These are phyloP conservation scores for Xerocomus brunneocitrinus DNA, from an alignment of 768 basidiomycete genomes.

Conservation along the genomic window DNA sequence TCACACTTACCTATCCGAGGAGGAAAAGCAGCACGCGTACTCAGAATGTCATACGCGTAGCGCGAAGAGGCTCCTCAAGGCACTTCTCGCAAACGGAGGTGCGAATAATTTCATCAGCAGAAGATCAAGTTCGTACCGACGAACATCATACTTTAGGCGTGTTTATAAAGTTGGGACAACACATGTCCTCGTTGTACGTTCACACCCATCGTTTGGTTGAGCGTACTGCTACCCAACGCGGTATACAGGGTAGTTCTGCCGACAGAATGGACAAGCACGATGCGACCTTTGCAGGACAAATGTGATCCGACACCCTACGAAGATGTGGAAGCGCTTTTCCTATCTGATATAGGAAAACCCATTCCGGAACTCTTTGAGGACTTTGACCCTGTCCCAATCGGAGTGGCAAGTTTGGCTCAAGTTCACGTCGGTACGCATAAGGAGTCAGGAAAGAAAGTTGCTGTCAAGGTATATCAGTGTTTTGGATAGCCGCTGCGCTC, in stretches of 20 bases:
- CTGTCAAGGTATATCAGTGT: conserved; percentile 64
- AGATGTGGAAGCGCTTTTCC: conserved; percentile 70
- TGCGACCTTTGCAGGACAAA: conserved; percentile 78
- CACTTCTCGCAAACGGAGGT: conserved; percentile 89
- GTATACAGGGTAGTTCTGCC: conserved; percentile 48
- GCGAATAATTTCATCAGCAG: conserved; percentile 16
- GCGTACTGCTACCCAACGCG: conserved; percentile 8
- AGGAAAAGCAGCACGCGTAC: conserved; percentile 49
- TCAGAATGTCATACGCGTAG: conserved; percentile 83
- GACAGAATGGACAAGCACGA: conserved; percentile 55
- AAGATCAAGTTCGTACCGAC: background rate
- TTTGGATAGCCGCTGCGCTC: background rate
- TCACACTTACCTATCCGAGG: conserved; percentile 45
- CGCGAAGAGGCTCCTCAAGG: conserved; percentile 70
- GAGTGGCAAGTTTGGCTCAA: conserved; percentile 94
- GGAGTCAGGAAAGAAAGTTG: conserved; percentile 68
- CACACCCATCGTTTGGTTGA: conserved; percentile 11
- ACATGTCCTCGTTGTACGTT: conserved; percentile 65
- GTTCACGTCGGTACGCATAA: conserved; percentile 82
- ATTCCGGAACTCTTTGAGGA: conserved; percentile 77
- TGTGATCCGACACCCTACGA: conserved; percentile 86
- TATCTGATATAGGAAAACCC: conserved; percentile 69
- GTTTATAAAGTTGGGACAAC: conserved; percentile 89
- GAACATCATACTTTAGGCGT: conserved; percentile 44
- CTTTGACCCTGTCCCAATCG: conserved; percentile 85